A percentile compares a stretch with the other conserved stretches of the same genome.
Conservation (phyloP, 495 filamentous ascomycete species). For the Penicillium maclennaniae region DNA sequence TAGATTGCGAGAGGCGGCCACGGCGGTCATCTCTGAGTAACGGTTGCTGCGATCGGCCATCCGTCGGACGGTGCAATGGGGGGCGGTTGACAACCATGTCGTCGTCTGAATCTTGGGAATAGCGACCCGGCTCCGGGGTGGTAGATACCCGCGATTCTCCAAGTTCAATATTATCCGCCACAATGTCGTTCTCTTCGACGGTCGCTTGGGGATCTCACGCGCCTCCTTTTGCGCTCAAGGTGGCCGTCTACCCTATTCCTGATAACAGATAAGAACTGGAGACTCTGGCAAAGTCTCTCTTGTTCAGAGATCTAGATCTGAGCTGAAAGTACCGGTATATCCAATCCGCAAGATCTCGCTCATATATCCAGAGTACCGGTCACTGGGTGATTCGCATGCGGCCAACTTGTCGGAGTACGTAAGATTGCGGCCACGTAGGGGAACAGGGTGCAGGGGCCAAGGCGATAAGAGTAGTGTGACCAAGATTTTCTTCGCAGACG, state of each 20-base stretch:
- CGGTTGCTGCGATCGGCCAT: constrained; percentile 52
- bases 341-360: not conserved
- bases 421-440: constrained; percentile 14
- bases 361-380: not conserved
- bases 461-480: not conserved
- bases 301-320: constrained; percentile 9
- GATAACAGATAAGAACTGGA: constrained; percentile 20
- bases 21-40: constrained; percentile 54
- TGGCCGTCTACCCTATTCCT: constrained; percentile 5
- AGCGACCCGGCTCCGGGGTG: constrained; percentile 19
- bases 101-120: constrained; percentile 38
- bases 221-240: constrained; percentile 1
- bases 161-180: constrained; percentile 27
- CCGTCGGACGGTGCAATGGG: constrained; percentile 44
- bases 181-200: constrained; percentile 11
- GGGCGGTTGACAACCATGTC: constrained; percentile 45
- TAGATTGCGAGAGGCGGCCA: constrained; percentile 41
- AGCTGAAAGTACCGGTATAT: not conserved
- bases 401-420: constrained; percentile 3
- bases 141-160: constrained; percentile 15
- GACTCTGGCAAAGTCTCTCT: constrained; percentile 3
- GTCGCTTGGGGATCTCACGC: constrained; percentile 1
- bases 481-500: not conserved
- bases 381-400: constrained; percentile 6
- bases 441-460: constrained; percentile 9